Base-by-base conservation (phyloP, 768 basidiomycete species). In the Solioccasus polychromus region DNA sequence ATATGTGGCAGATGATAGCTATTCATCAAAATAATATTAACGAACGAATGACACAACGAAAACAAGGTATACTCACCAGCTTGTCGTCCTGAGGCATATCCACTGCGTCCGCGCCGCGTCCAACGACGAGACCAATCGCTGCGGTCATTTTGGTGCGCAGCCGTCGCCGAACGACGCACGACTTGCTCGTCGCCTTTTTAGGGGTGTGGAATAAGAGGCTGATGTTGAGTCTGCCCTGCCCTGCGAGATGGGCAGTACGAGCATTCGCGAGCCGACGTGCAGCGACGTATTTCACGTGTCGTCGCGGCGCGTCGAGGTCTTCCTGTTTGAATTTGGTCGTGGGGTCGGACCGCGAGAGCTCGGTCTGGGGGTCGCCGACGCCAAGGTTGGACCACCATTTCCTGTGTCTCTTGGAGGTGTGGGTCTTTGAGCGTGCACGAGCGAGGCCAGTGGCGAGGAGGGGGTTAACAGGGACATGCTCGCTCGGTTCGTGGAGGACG, bases 111-210 rank as follows among this genome's bases (percentile, higher is more conserved):
- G 52, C 53, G 18, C 26, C 37, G 29, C 53, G 52, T 22, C 18
- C 17, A 31, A 61, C 29, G 38, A 64, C 56, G 8, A 62, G 56
- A 12, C 2, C 12, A 12, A 62, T 47, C 1, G 57, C 62, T 0
- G 56, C 39, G 1, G 35, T 48, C 36, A 61, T 46, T 40, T 63
- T 61, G 37, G 59, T 46, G 4, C 56, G 53, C 3, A 61, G 50
- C 11, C 51, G 35, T 17, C 49, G 37, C 4, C 62, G 62, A 12
- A 62, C 9, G 8, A 61, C 59, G 4, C 25, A 49, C 5, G 44
- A 53, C 25, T 61, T 63, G 51, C 52, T 61, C 2, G 59, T 62
- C 2, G 42, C 32, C 41, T 61, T 63, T 39, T 63, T 63, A 5
- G 56, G 42, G 1, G 42, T 52, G 39, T 53, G 51, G 26, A 56